Base-by-base conservation (phyloP, 1,284 basidiomycete species). In the Ustilago loliicola region DNA sequence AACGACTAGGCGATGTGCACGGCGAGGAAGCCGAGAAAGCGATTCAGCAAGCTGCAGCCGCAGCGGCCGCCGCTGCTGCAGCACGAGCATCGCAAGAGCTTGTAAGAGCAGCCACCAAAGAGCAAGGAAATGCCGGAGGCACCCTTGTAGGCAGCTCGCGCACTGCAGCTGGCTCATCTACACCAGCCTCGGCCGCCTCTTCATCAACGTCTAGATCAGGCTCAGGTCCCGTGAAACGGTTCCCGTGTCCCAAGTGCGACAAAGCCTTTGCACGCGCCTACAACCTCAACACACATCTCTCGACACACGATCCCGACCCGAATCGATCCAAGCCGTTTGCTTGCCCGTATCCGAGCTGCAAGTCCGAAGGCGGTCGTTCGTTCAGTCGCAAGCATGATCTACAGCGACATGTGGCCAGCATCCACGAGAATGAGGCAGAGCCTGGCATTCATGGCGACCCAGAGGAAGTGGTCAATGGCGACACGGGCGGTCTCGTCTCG, bases 371-470 rank as follows among this genome's bases (percentile, higher is more conserved):
- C 13, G 92, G 92, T 13, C 91, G 94, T 61, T 92, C 93, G 3
- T 95, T 95, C 87, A 93, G 92, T 79, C 91, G 94, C 81, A 95
- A 95, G 88, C 94, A 95, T 81, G 94, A 95, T 83, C 87, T 95
- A 5, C 92, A 92, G 40, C 91, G 94, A 55, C 94, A 95, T 85
- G 89, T 94, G 52, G 91, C 93, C 51, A 93, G 92, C 72, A 94
- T 95, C 73, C 94, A 95, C 83, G 83, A 85, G 48, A 73, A 69
- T 34, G 84, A 85, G 60, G 72, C 84, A 1, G 76, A 83, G 59
- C 83, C 85, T 0, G 80, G 77, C 30, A 70, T 82, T 34, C 66
- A 76, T 48, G 78, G 73, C 9, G 77, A 77, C 61, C 79, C 80
- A 3, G 73, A 78, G 34, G 76, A 83, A 36, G 75, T 73, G 15